Base-by-base conservation (phyloP, 2,329 filamentous ascomycete genomes). In the Epichloe baconii region DNA sequence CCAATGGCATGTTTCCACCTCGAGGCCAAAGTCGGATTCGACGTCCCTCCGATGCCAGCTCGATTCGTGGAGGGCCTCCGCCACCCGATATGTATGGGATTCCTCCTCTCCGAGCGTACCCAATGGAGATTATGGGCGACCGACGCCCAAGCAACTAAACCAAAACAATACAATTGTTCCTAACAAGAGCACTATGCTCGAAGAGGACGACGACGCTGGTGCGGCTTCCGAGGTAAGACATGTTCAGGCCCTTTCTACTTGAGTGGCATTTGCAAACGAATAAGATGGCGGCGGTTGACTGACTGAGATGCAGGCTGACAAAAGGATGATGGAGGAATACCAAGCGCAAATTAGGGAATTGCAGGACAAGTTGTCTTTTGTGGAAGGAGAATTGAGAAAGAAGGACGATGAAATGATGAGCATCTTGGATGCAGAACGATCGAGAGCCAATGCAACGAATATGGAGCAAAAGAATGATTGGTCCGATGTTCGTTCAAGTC, bases 151-250 rank as follows among this genome's bases (percentile, higher is more conserved):
- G 64, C 89, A 89, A 38, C 89, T 95, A 57, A 69, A 68, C 46
- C 90, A 95, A 64, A 91, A 86, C 64, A 97, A 95, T 64, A 97
- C 89, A 0, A 95, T 97, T 61, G 86, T 97, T 35, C 93, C 93
- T 0, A 97, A 96, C 64, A 98, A 97, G 70, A 95, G 91, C 61
- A 96, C 87, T 0, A 90, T 97, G 83, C 82, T 97, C 1, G 93
- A 98, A 66, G 93, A 97, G 64, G 90, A 95, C 57, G 89, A 95
- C 58, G 87, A 88, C 56, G 74, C 62, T 19, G 58, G 58, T 23
- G 50, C 49, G 19, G 53, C 57, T 19, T 69, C 66, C 52, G 71
- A 75, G 62, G 72, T 75, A 58, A 53, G 66, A 60, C 53, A 47
- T 35, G 15, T 7, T 35, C 5, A 23, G 6, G 41, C n/a, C 41